A percentile compares a stretch with the other conserved stretches of the same genome.
These are phyloP conservation scores for Exophiala lecanii-corni DNA, from an alignment of 2,329 filamentous ascomycete genomes.

Conservation along the genomic window DNA sequence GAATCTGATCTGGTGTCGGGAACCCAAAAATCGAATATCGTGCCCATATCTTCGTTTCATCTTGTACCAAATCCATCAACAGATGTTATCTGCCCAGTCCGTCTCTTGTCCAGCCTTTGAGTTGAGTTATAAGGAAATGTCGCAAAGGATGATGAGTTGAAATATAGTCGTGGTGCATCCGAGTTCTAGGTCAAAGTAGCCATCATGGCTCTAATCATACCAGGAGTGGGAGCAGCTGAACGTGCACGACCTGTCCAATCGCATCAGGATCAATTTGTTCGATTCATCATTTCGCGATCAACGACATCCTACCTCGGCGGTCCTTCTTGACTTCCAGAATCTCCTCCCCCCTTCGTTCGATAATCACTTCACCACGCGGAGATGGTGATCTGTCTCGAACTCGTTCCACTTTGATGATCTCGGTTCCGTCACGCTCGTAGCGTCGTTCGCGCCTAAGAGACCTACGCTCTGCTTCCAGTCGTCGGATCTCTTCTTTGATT, in stretches of 20 bases:
- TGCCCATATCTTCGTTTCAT: no score
- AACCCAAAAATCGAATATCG: no score
- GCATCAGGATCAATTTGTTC: neutral
- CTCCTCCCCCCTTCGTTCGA: constrained; percentile 42
- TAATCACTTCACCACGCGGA: constrained; percentile 31
- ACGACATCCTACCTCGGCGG: constrained; percentile 83
- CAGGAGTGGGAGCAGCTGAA: constrained; percentile 52
- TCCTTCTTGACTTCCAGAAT: constrained; percentile 70
- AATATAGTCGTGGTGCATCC: no score
- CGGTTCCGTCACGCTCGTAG: constrained; percentile 35
- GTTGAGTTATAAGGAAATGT: no score
- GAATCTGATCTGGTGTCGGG: no score
- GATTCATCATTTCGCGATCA: constrained; percentile 27
- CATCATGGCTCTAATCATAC: constrained; percentile 64
- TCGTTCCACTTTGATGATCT: constrained; percentile 22
- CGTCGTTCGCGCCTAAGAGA: constrained; percentile 55
- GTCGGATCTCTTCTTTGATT: constrained; percentile 67
- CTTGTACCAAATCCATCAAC: no score
- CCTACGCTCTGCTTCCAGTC: constrained; percentile 62
- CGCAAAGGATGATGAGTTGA: no score
- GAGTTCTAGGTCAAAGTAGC: constrained; percentile 57
- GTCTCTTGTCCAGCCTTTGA: no score
- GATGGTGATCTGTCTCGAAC: constrained; percentile 27
- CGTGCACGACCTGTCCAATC: constrained; percentile 8
- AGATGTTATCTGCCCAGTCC: no score